phyloP scores from a whole-genome alignment of 1,284 basidiomycete genomes.

The Tilletia setariae region DNA sequence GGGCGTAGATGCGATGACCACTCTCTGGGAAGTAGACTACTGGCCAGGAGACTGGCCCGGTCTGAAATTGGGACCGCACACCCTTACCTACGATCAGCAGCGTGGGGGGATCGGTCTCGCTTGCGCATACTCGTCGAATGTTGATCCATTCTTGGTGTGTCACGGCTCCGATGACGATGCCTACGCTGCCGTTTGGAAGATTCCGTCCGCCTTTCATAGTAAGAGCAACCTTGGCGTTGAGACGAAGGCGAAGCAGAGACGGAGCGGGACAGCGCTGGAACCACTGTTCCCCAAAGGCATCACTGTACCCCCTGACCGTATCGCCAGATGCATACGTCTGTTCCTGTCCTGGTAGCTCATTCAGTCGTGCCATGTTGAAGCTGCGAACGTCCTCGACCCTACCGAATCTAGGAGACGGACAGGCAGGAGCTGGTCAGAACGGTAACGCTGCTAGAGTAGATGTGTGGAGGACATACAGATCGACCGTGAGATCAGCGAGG shows the following conservation, averaged over 20 bases:
- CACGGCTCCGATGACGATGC: background rate
- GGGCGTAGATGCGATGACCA: background rate
- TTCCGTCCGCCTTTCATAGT: background rate
- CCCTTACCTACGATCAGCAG: background rate
- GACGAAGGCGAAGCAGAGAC: background rate
- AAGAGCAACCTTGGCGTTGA: background rate
- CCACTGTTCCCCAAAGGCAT: background rate
- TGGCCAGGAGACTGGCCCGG: background rate
- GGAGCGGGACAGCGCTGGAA: background rate
- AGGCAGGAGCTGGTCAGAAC: too few species aligned
- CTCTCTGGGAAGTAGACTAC: background rate
- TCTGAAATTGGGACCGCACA: background rate
- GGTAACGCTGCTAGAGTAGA: too few species aligned
- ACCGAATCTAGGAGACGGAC: too few species aligned
- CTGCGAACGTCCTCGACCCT: background rate
- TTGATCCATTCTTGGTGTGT: background rate
- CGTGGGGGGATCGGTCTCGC: background rate
- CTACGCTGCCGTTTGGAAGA: background rate
- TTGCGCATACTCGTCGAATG: background rate
- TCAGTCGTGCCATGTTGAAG: background rate
- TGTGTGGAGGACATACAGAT: background rate
- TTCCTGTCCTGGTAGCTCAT: background rate
- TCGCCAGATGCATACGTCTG: background rate
- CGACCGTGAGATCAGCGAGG: background rate
- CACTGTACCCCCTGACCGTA: background rate